phyloP scores from a whole-genome alignment of 1,284 basidiomycete genomes.

The Ustilago xerochloae region DNA sequence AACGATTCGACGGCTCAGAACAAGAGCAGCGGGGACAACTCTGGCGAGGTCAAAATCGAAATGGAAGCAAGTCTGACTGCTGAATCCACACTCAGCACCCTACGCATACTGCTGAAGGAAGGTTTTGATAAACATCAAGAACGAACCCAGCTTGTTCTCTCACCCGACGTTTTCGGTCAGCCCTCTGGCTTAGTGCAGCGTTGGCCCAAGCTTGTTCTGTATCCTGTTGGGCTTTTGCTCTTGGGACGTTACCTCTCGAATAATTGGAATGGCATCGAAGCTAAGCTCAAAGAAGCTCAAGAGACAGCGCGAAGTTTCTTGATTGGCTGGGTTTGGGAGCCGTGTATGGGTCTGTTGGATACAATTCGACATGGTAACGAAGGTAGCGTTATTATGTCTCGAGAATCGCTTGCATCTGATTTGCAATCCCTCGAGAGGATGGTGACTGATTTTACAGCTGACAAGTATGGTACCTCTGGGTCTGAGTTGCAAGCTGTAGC shows the following conservation, averaged over 20 bases:
- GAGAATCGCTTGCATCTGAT: conserved; percentile 82
- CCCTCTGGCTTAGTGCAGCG: conserved; percentile 48
- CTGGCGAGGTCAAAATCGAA: conserved; percentile 32
- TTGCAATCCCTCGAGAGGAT: conserved; percentile 90
- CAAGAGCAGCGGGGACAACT: background rate
- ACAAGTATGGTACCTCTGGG: conserved; percentile 77
- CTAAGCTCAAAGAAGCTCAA: conserved; percentile 74
- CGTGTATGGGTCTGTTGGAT: conserved; percentile 81
- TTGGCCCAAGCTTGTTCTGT: conserved; percentile 60
- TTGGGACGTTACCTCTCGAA: conserved; percentile 38
- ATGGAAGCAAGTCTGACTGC: conserved; percentile 28
- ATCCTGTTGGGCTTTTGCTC: conserved; percentile 45
- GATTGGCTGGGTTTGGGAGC: conserved; percentile 86
- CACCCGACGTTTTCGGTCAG: conserved; percentile 37
- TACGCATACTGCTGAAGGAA: conserved; percentile 39
- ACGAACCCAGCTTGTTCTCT: conserved; percentile 26
- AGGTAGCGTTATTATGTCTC: conserved; percentile 76
- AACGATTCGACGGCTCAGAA: background rate
- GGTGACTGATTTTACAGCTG: conserved; percentile 84
- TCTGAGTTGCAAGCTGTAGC: conserved; percentile 75
- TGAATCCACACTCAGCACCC: conserved; percentile 28
- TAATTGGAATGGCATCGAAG: conserved; percentile 57
- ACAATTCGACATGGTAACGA: conserved; percentile 83
- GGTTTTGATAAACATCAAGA: conserved; percentile 32
- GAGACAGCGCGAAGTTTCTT: conserved; percentile 83